phyloP scores from a whole-genome alignment of 345 rosid species.

The Heritiera littoralis region DNA sequence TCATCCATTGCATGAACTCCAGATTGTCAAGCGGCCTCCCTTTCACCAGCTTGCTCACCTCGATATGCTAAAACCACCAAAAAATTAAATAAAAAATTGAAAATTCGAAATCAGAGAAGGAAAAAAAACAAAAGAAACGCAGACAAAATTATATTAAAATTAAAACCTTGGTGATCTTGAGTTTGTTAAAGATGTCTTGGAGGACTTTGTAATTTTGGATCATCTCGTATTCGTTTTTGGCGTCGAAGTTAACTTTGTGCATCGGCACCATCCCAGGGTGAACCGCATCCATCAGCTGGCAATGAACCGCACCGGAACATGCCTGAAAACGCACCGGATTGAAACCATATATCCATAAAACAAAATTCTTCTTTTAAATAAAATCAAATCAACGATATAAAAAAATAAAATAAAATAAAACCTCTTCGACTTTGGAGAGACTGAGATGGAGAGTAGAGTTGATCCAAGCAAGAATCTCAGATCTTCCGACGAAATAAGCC shows the following conservation, averaged over 20 bases:
- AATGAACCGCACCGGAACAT: conserved; percentile 88
- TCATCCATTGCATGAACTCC: conserved; percentile 99
- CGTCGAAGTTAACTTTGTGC: conserved; percentile 98
- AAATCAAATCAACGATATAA: not conserved
- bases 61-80: conserved; percentile 59
- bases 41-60: conserved; percentile 87
- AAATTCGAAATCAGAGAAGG: not conserved
- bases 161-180: conserved; percentile 89
- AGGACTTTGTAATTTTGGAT: conserved; percentile 96
- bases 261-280: conserved; percentile 94
- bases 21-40: conserved; percentile 96
- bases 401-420: conserved; percentile 7
- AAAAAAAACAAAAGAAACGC: not conserved
- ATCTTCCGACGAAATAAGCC: conserved; percentile 94
- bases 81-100: not conserved
- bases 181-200: conserved; percentile 94
- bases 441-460: conserved; percentile 84
- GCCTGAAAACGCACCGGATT: conserved; percentile 48
- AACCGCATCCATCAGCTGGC: conserved; percentile 86
- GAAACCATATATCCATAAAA: not conserved
- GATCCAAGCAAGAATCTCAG: conserved; percentile 95
- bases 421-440: conserved; percentile 99
- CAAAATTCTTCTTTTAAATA: not conserved
- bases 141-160: conserved; percentile 6
- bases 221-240: conserved; percentile 96